Base-by-base conservation (phyloP, 768 basidiomycete species). In the Tephrocybe sp. region DNA sequence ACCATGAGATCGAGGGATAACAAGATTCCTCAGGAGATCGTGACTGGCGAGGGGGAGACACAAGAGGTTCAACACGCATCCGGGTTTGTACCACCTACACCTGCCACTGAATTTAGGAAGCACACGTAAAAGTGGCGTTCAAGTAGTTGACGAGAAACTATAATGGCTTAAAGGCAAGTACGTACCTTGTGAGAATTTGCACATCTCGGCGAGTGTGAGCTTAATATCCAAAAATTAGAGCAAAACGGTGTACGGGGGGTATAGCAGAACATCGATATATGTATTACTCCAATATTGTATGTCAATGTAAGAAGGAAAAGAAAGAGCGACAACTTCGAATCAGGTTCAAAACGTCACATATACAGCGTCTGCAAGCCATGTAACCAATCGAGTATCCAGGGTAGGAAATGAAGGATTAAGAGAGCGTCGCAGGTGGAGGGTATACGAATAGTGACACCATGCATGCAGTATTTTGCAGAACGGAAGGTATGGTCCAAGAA, bases 401-500 rank as follows among this genome's bases (percentile, higher is more conserved):
- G 48, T 15, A 50, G 38, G 17, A 45, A 20, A 39, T 32, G 36
- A 40, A 40, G 24, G 40, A 50, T 26, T 41, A 45, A 41, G 44
- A 20, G 45, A 36, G 20, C 24, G 45, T 33, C 12, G 49, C 21
- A 36, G 46, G 15, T 4, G 26, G 23, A 28, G 55, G 50, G 50
- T 55, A 55, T 52, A 52, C 37, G 18, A 40, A 32, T 33, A 48
- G 36, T 23, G 39, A 50, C 48, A 46, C 48, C 55, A 45, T 49
- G 45, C 37, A 30, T n/a, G 34, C 15, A 48, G 40, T 34, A 42
- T 47, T 57, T 54, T 53, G 56, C 43, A 45, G 50, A 57, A 57
- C n/a, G 52, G 44, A 36, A 53, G 44, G 41, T 42, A 57, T 45
- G 52, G 56, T 50, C 56, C 56, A 57, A 53, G 15, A 57, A 54